Evolutionary conservation across 2,329 filamentous ascomycete genomes (phyloP).

Genomic region (Claviceps quebecensis): DNA sequence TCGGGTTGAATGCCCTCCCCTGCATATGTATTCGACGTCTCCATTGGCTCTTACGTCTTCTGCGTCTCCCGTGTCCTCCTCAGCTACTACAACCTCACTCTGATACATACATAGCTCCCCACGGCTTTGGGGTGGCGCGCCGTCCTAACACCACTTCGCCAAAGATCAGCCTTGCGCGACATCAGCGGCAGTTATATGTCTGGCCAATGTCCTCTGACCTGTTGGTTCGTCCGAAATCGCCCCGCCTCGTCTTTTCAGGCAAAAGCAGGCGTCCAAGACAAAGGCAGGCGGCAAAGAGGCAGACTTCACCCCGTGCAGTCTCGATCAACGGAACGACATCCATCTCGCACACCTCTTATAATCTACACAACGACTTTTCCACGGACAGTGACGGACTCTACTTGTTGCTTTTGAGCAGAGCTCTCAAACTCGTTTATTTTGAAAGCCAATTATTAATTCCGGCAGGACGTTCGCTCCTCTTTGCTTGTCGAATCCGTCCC

Average conservation of each 20-base stretch:
- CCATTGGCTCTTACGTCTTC: background rate
- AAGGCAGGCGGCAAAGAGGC: background rate
- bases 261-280: background rate
- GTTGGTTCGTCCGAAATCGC: background rate
- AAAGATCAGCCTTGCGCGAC: background rate
- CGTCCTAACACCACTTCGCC: background rate
- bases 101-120: background rate
- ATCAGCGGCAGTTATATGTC: background rate
- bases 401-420: background rate
- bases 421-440: background rate
- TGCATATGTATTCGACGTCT: background rate
- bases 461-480: background rate
- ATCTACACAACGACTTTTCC: background rate
- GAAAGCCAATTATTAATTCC: background rate
- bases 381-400: too few species aligned
- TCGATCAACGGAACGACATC: background rate
- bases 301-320: background rate
- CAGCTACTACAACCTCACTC: background rate
- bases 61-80: background rate
- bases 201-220: background rate
- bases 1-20: background rate
- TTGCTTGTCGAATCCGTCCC: background rate
- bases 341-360: background rate
- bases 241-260: background rate
- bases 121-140: background rate